phyloP scores from a whole-genome alignment of 345 rosid species.

The Aquilaria sinensis region DNA sequence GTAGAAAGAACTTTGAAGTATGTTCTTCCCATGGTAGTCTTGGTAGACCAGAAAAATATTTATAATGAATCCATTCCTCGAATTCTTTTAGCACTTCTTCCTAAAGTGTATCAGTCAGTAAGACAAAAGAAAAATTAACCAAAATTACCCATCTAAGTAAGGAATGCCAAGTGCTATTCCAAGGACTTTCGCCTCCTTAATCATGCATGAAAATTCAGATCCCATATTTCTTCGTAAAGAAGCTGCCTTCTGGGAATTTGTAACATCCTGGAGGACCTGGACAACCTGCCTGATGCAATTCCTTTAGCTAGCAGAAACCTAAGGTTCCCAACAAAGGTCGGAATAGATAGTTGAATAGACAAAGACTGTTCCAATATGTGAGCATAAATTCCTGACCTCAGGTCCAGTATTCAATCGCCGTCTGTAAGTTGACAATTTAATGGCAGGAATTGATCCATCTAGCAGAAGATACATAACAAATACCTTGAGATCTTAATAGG shows the following conservation, averaged over 20 bases:
- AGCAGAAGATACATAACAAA: neutral
- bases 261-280: constrained; percentile 27
- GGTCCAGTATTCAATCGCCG: constrained; percentile 53
- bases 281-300: constrained; percentile 34
- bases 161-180: constrained; percentile 82
- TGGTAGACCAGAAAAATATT: too few relatives aligned
- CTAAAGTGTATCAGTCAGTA: too few relatives aligned
- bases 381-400: constrained; percentile 35
- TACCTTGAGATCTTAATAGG: too few relatives aligned
- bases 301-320: constrained; percentile 2
- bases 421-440: constrained; percentile 73
- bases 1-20: too few relatives aligned
- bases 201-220: constrained; percentile 82
- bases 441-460: constrained; percentile 95
- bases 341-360: neutral
- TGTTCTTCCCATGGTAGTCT: too few relatives aligned
- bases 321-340: neutral
- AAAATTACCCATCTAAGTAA: constrained; percentile 80
- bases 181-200: constrained; percentile 76
- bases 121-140: constrained; percentile 1
- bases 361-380: neutral
- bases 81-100: too few relatives aligned
- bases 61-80: too few relatives aligned
- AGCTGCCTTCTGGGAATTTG: constrained; percentile 30
- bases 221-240: constrained; percentile 85